Evolutionary conservation across 176 grass and related monocot genomes (phyloP).

Genomic region (Carex parvula): DNA sequence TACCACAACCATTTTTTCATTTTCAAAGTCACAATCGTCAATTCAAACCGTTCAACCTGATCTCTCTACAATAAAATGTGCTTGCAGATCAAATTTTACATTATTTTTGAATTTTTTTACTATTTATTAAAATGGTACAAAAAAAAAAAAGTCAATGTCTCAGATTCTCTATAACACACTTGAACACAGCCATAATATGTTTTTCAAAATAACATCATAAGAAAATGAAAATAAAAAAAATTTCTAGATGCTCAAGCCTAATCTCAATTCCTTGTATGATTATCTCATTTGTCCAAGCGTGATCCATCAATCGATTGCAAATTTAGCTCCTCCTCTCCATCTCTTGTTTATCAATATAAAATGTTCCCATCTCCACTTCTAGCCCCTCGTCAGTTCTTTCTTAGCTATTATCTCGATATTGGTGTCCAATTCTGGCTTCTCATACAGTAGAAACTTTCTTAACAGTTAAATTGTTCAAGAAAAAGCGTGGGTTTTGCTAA

Average conservation of each 20-base stretch:
- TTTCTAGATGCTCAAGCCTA: conserved; percentile 33
- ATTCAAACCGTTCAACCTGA: too few species aligned
- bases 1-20: too few species aligned
- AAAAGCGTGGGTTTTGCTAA: not conserved
- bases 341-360: conserved; percentile 10
- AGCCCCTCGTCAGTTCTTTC: conserved; percentile 22
- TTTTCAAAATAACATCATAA: too few species aligned
- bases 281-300: conserved; percentile 24
- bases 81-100: too few species aligned
- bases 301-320: conserved; percentile 18
- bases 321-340: conserved; percentile 25
- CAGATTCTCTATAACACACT: not conserved
- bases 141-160: not conserved
- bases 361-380: conserved; percentile 55
- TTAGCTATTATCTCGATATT: not conserved
- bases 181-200: too few species aligned
- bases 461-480: too few species aligned
- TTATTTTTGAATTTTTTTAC: too few species aligned
- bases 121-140: too few species aligned
- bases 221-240: not conserved
- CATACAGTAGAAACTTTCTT: too few species aligned
- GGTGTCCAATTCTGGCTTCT: too few species aligned
- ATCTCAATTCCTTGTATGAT: conserved; percentile 58
- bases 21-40: too few species aligned
- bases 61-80: too few species aligned